These are phyloP conservation scores for Populus euphratica DNA, from an alignment of 345 rosid species.

Conservation along the genomic window DNA sequence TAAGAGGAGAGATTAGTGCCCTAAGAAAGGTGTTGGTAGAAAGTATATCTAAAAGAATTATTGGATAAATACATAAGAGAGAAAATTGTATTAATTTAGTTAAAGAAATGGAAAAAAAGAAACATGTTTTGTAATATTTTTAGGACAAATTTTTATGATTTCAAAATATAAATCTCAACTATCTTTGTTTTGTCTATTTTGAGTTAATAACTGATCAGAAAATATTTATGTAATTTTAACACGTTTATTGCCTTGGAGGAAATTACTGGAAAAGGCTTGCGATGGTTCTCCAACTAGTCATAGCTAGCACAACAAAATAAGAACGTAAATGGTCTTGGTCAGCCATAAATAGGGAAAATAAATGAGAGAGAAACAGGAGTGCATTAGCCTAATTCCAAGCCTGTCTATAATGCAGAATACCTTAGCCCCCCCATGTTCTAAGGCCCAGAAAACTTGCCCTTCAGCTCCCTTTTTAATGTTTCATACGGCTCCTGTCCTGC, in stretches of 20 bases:
- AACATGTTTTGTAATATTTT: no score
- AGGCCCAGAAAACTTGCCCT: slow-evolving; percentile 9
- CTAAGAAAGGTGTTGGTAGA: no score
- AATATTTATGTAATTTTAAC: no score
- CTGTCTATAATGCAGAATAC: neutral
- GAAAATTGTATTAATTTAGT: no score
- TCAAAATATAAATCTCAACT: no score
- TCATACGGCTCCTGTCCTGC: slow-evolving; percentile 14
- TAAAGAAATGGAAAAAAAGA: no score
- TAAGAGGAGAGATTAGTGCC: no score
- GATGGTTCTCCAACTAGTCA: neutral
- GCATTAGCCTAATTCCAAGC: neutral
- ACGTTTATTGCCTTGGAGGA: neutral
- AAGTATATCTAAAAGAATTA: no score
- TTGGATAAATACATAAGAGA: no score
- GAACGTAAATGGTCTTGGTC: neutral
- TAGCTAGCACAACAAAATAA: neutral
- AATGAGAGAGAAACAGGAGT: neutral
- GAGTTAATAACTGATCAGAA: no score
- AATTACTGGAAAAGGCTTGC: neutral
- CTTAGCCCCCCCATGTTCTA: slow-evolving; percentile 10
- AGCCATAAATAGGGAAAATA: neutral
- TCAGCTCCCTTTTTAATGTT: neutral
- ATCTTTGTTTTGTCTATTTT: no score
- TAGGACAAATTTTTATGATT: no score